Base-by-base conservation (phyloP, 2,329 filamentous ascomycete species). In the Fusarium dimerum region DNA sequence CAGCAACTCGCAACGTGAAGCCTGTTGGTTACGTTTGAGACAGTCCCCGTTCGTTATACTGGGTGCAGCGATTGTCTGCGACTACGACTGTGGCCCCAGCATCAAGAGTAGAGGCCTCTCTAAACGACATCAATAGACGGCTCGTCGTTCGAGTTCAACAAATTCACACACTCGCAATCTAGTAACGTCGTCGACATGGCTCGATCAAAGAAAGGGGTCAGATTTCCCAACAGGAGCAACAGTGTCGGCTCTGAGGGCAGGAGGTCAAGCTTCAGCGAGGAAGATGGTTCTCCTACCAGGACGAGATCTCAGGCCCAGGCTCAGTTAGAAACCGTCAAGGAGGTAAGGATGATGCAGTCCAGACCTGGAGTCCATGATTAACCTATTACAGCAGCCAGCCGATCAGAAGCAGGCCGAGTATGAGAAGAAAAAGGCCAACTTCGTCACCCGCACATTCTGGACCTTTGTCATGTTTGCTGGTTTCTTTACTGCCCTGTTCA, bases 351-450 rank as follows among this genome's bases (percentile, higher is more conserved):
- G 15, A 30, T 36, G 16, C 39, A 16, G 15, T 36, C 32, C 5
- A 20, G 29, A 39, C 41, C 30, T 12, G 42, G 17, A 26, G 11
- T 30, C 9, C 18, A 36, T 8, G 40, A 44, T 54, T 18, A 52
- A n/a, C 15, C 13, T 26, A 9, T 45, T 30, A 40, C 54, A 82
- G 77, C 80, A 78, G 62, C 67, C 72, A 36, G 64, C 70, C 51
- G 72, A 76, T 43, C 72, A 77, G 55, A 70, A 75, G 55, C 70
- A 71, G 48, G 71, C 73, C 66, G 94, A 97, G 57, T 97, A 95
- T 72, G 92, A 97, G 71, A 97, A 97, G 84, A 99, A 99, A 76
- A 97, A 96, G 78, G 88, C 92, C 73, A 96, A 94, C 72, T 97
- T 99, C 78, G 89, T 97, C 68, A 96, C 92, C 39, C 87, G 94